Base-by-base conservation (phyloP, 805 yeast species). In the Torulaspora quercuum region DNA sequence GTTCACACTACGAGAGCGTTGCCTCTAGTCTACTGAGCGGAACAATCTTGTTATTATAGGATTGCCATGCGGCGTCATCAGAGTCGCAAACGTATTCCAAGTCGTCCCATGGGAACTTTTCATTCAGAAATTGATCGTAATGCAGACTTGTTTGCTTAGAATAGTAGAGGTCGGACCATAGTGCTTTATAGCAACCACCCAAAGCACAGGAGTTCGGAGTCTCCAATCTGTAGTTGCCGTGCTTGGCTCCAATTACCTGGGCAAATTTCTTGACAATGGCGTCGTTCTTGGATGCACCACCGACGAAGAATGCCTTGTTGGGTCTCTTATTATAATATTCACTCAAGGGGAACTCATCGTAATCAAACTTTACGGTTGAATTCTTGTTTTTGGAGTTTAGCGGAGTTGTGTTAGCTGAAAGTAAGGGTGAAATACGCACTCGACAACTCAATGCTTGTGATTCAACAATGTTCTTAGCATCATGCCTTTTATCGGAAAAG, bases 121-220 rank as follows among this genome's bases (percentile, higher is more conserved):
- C 63, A 55, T 50, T 64, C 49, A 70, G 55, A 67, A 80, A 67
- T 38, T 66, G 51, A 59, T 63, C 72, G 63, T 70, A 75, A 4
- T 55, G 49, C 5, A 39, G 33, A 3, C 41, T 12, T 1, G 45
- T 47, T 2, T 45, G 47, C 5, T 49, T 45, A 2, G 39, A 29
- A 15, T 66, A 71, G 39, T 63, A 63, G 36, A 53, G 45, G 39
- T 57, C 61, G 24, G 85, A 74, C 94, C 94, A 87, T 31, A 80
- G 67, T 1, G 95, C 90, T 55, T 84, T 82, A 63, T 73, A 84
- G 26, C 94, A 90, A 3, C 95, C 95, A 16, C 96, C 96, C 22
- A 85, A 60, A 0, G 95, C 96, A 69, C 96, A 88, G 1, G 95
- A 92, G 61, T 88, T 88, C 6, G 90, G 78, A 30, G 85, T 75